phyloP scores from a whole-genome alignment of 441 rosid species.

The Adansonia rubrostipa region DNA sequence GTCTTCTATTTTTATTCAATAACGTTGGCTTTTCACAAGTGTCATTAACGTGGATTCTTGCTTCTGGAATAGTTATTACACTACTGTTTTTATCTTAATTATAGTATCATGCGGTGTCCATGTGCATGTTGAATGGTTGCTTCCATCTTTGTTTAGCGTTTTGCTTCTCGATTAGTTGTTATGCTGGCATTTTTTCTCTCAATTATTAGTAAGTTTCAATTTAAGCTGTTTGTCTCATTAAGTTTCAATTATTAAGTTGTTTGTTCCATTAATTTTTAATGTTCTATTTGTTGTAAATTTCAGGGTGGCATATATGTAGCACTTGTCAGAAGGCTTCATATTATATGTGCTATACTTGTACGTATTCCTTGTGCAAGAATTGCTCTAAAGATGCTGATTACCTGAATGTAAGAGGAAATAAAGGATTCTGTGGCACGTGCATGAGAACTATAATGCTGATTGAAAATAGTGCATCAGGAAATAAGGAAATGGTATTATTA shows the following conservation, averaged over 20 bases:
- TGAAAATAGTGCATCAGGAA: conserved; percentile 61
- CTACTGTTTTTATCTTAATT: background rate
- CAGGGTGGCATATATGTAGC: conserved; percentile 99
- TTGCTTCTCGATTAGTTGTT: background rate
- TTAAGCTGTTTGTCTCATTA: conserved; percentile 12
- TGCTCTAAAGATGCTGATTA: conserved; percentile 92
- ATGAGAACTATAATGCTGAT: conserved; percentile 90
- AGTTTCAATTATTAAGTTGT: conserved; percentile 14
- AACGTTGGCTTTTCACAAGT: background rate
- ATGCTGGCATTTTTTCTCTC: background rate
- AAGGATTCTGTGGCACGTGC: conserved; percentile 93
- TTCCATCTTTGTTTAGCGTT: background rate
- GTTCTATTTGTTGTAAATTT: conserved; percentile 33
- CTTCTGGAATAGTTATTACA: background rate
- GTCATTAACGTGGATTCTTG: background rate
- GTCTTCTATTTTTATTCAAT: background rate
- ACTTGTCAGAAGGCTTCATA: conserved; percentile 82
- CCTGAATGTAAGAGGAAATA: conserved; percentile 69
- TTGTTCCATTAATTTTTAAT: conserved; percentile 23
- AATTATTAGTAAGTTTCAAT: background rate
- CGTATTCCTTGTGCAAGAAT: conserved; percentile 92
- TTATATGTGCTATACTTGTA: conserved; percentile 98
- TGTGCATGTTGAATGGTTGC: background rate
- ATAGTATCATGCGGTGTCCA: background rate
- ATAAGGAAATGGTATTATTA: conserved; percentile 63